Evolutionary conservation across 495 filamentous ascomycete genomes (phyloP).

Genomic region (Schizothecium vesticola): DNA sequence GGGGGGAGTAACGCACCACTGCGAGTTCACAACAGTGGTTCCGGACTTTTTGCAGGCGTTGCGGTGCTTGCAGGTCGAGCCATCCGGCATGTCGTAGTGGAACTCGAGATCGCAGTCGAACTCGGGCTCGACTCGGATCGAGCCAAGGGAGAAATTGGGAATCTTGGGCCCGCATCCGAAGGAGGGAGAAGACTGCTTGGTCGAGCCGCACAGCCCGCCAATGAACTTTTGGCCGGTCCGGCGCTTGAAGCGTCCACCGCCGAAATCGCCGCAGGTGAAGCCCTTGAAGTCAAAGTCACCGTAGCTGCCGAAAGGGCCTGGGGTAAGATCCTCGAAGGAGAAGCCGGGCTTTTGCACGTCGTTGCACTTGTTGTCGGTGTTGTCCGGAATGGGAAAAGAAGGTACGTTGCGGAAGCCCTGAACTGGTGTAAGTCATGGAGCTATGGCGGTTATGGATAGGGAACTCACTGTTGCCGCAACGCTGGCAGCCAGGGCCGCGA

Average conservation of each 20-base stretch:
- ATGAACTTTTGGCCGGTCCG: constrained; percentile 57
- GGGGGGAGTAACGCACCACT: no score
- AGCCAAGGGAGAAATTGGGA: constrained; percentile 66
- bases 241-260: constrained; percentile 45
- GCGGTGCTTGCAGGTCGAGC: constrained; percentile 69
- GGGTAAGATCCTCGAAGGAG: constrained; percentile 58
- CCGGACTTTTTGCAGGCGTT: constrained; percentile 58
- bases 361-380: constrained; percentile 73
- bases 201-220: constrained; percentile 47
- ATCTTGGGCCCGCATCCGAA: constrained; percentile 51
- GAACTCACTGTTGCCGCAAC: constrained; percentile 52
- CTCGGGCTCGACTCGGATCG: constrained; percentile 65
- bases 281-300: constrained; percentile 67
- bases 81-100: constrained; percentile 77
- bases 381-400: constrained; percentile 61
- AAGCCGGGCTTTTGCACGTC: constrained; percentile 61
- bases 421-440: constrained; percentile 16
- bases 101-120: constrained; percentile 74
- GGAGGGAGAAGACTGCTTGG: constrained; percentile 47
- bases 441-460: neutral
- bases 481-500: constrained; percentile 53
- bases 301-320: constrained; percentile 63
- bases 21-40: constrained; percentile 66
- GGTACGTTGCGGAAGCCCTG: constrained; percentile 53
- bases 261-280: constrained; percentile 57